Base-by-base conservation (phyloP, 2,329 filamentous ascomycete species). In the Diaporthe sp. region DNA sequence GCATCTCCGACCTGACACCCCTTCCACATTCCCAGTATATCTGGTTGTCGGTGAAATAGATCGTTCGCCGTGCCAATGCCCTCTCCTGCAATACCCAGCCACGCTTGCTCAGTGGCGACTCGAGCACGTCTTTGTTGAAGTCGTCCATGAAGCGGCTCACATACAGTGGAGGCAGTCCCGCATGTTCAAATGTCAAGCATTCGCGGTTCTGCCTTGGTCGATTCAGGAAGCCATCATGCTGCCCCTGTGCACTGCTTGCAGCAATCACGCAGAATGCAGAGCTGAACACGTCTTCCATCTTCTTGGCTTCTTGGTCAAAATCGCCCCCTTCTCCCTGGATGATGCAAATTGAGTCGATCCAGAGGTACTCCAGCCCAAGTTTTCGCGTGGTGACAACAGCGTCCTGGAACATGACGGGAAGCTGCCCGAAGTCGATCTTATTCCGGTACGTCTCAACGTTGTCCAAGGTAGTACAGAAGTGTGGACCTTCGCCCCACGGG, bases 41-140 rank as follows among this genome's bases (percentile, higher is more conserved):
- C 74, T 86, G 83, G 0, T 75, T 75, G 1, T 80, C 55, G 0
- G 84, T 82, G 74, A 85, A 87, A 61, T 82, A 84, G 17, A 87
- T 82, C 0, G 82, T 83, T 13, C 85, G 79, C 12, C 81, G 80
- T 0, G 84, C 81, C 2, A 87, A 76, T 0, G 80, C 82, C n/a
- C 81, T 78, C 73, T 86, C 85, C 74, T 86, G 85, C 6, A 85
- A 58, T 0, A 85, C 85, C 85, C 85, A 86, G 0, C 82, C 85
- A 3, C 85, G 79, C 7, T 74, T 77, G 71, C 81, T 85, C 3
- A 87, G 76, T 1, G 76, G 20, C 0, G 81, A 78, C 0, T 82
- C 63, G 1, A 82, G 77, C 0, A 86, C 84, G 15, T 86, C 75
- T 28, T 39, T 22, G 8, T 78, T 60, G 75, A 86, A 86, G 75